Evolutionary conservation across 345 rosid species (phyloP).

Genomic region (Populus tremula): DNA sequence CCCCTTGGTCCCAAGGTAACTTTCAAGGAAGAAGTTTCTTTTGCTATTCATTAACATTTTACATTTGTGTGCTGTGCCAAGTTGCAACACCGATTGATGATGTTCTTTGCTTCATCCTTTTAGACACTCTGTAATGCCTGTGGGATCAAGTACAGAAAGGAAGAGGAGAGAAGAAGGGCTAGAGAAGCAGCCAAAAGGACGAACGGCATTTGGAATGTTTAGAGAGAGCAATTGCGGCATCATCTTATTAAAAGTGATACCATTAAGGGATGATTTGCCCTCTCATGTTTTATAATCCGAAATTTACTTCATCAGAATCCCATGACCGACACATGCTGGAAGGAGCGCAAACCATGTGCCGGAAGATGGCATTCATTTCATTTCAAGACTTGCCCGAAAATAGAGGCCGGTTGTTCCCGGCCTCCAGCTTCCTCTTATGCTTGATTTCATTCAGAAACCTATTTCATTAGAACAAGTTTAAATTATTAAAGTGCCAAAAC

Average conservation of each 20-base stretch:
- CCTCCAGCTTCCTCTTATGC: neutral
- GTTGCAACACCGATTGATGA: neutral
- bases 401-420: neutral
- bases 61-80: neutral
- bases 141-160: neutral
- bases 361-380: neutral
- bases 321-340: neutral
- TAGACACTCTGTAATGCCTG: neutral
- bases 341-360: neutral
- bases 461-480: neutral
- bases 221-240: too few relatives aligned
- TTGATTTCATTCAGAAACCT: neutral
- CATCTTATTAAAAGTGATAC: too few relatives aligned
- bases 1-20: constrained; percentile 7
- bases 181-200: neutral
- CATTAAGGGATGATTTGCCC: too few relatives aligned
- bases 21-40: neutral
- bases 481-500: neutral
- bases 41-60: neutral
- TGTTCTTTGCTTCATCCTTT: neutral
- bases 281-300: too few relatives aligned
- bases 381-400: neutral
- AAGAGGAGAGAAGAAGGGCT: neutral
- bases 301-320: too few relatives aligned
- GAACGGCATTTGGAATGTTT: too few relatives aligned